A percentile compares a stretch with the other conserved stretches of the same genome.
phyloP scores from a whole-genome alignment of 331 rosid genomes.

The Malus hybrid region DNA sequence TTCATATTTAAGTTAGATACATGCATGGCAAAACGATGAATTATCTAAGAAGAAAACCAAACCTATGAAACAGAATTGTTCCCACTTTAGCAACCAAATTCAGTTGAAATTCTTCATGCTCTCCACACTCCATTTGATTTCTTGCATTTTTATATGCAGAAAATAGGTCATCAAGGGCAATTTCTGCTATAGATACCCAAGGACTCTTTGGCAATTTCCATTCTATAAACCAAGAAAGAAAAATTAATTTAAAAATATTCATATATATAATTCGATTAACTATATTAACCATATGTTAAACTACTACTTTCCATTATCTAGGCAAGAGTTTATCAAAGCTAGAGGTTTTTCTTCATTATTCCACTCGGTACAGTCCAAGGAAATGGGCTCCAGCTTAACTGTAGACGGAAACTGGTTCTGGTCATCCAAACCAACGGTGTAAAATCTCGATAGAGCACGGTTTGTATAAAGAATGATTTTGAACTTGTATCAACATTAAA shows the following conservation, averaged over 20 bases:
- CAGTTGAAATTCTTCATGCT: not conserved
- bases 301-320: not conserved
- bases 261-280: too few relatives aligned
- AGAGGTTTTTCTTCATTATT: not conserved
- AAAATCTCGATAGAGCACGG: not conserved
- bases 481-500: not conserved
- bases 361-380: not conserved
- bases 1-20: too few relatives aligned
- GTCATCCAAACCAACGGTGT: slow-evolving; percentile 1
- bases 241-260: not conserved
- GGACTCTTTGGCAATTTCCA: not conserved
- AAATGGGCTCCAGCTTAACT: not conserved
- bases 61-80: slow-evolving; percentile 2
- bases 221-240: not conserved
- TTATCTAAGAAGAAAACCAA: not conserved
- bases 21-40: too few relatives aligned
- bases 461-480: not conserved
- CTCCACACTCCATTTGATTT: not conserved
- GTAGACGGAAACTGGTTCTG: not conserved
- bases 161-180: not conserved
- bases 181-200: not conserved
- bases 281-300: too few relatives aligned
- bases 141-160: not conserved
- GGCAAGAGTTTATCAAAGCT: not conserved
- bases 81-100: slow-evolving; percentile 1